These are phyloP conservation scores for Termitomyces sp. DNA, from an alignment of 768 basidiomycete genomes.

Conservation along the genomic window DNA sequence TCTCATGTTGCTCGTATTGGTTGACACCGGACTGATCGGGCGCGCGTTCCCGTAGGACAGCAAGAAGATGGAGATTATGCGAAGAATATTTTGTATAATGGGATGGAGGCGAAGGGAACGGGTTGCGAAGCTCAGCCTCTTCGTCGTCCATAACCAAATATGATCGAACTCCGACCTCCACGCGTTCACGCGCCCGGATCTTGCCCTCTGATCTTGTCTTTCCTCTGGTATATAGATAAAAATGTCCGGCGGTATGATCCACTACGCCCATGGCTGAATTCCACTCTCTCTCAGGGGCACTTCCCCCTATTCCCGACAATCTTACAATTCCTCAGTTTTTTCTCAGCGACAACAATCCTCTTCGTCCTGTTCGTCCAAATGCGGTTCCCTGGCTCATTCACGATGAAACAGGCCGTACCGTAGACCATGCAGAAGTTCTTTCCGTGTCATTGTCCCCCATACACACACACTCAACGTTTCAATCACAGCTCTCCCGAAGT, in stretches of 20 bases:
- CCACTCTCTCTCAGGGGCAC: conserved; percentile 19
- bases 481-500: conserved; percentile 30
- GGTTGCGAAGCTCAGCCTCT: conserved; percentile 73
- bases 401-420: conserved; percentile 39
- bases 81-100: conserved; percentile 75
- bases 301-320: conserved; percentile 52
- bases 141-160: conserved; percentile 55
- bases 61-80: conserved; percentile 66
- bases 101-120: conserved; percentile 86
- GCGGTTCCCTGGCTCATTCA: conserved; percentile 55
- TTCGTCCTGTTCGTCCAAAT: conserved; percentile 37
- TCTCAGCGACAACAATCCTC: conserved; percentile 36
- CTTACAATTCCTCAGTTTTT: conserved; percentile 65
- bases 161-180: neutral
- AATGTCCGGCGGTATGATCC: neutral
- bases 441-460: neutral
- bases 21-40: conserved; percentile 36
- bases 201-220: neutral
- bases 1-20: conserved; percentile 63
- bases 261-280: conserved; percentile 26
- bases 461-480: neutral
- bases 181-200: neutral
- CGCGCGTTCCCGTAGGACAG: conserved; percentile 51
- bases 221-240: neutral
- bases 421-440: conserved; percentile 44